Conservation (phyloP, 2,329 filamentous ascomycete species). For the Fusarium sp. region DNA sequence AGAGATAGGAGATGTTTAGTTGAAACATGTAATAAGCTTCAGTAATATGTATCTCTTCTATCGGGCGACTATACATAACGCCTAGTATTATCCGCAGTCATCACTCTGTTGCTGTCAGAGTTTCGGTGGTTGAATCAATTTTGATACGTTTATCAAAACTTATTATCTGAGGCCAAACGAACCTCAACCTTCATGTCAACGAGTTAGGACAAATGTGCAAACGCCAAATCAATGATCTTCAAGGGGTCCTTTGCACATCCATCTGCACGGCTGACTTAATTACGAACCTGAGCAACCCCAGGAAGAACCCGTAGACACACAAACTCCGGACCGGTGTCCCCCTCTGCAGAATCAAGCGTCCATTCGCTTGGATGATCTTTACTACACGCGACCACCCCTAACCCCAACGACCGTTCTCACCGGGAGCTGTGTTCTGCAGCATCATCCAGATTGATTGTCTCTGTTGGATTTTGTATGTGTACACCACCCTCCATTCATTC, state of each 20-base stretch:
- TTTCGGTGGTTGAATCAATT: background rate
- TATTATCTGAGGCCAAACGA: background rate
- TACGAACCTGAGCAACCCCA: background rate
- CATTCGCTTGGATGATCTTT: slow-evolving; percentile 38
- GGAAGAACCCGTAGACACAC: background rate
- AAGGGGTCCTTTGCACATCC: slow-evolving; percentile 27
- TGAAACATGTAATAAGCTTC: background rate
- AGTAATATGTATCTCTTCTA: background rate
- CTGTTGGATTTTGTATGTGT: background rate
- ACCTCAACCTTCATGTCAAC: background rate
- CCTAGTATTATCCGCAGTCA: background rate
- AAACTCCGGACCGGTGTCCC: slow-evolving; percentile 26
- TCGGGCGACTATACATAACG: background rate
- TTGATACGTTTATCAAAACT: background rate
- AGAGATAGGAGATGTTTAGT: background rate
- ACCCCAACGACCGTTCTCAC: slow-evolving; percentile 36
- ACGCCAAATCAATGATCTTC: slow-evolving; percentile 15
- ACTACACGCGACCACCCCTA: slow-evolving; percentile 39
- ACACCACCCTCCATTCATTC: slow-evolving; percentile 13
- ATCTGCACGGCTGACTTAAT: slow-evolving; percentile 10
- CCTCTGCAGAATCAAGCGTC: slow-evolving; percentile 13
- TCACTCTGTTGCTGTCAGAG: background rate
- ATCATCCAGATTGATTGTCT: background rate
- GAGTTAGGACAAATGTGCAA: background rate
- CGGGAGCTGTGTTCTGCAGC: slow-evolving; percentile 31